phyloP scores from a whole-genome alignment of 371 early-diverging fungal species.

The Lichtheimia corymbifera region DNA sequence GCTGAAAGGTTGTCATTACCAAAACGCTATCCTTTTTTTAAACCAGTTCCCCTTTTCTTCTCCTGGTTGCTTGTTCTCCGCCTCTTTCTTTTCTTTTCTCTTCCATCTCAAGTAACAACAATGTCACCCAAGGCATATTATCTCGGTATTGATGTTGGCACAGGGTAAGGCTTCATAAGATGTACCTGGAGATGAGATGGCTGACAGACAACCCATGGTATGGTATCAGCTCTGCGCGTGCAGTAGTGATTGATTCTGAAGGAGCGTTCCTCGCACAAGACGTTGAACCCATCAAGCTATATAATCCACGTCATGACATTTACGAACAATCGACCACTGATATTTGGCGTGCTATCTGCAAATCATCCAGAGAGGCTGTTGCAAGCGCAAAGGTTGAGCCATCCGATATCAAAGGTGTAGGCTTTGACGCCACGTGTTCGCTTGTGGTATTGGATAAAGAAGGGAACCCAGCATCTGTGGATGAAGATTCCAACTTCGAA shows the following conservation, averaged over 20 bases:
- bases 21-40: too few relatives aligned
- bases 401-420: conserved; percentile 58
- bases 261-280: conserved; percentile 54
- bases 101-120: not conserved
- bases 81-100: not conserved
- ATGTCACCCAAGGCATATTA: conserved; percentile 33
- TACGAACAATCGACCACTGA: conserved; percentile 72
- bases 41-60: not conserved
- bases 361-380: conserved; percentile 46
- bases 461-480: conserved; percentile 55
- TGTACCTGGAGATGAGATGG: not conserved
- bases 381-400: conserved; percentile 30
- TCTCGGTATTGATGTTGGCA: conserved; percentile 76
- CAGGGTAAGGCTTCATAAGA: conserved; percentile 43
- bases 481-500: conserved; percentile 36
- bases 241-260: conserved; percentile 55
- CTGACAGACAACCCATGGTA: not conserved
- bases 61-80: not conserved
- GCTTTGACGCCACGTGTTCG: conserved; percentile 81
- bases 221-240: conserved; percentile 49
- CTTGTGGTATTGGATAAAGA: conserved; percentile 60
- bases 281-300: conserved; percentile 47
- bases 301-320: conserved; percentile 55
- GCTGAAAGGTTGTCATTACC: not conserved
- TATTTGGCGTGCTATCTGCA: conserved; percentile 65